Conservation (phyloP, 2,329 filamentous ascomycete species). For the Paramyrothecium sp. region DNA sequence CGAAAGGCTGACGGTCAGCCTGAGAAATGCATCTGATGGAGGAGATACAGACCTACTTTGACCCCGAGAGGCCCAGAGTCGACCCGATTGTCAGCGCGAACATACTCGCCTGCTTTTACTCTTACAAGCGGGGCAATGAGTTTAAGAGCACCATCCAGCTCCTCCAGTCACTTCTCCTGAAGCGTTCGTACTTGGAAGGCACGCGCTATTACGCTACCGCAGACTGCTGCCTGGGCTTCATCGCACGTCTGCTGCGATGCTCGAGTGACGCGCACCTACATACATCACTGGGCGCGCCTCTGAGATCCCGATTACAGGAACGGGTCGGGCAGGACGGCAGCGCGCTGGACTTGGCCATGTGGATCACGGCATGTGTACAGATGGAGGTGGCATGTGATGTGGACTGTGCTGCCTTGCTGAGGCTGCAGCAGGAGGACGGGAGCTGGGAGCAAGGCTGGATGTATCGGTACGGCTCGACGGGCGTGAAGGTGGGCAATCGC, state of each 20-base stretch:
- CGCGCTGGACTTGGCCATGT: slow-evolving; percentile 1
- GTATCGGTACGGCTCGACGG: slow-evolving; percentile 1
- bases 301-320: neutral
- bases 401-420: neutral
- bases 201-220: neutral
- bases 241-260: neutral
- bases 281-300: neutral
- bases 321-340: neutral
- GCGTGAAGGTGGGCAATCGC: neutral
- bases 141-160: neutral
- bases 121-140: neutral
- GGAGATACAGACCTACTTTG: neutral
- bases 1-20: neutral
- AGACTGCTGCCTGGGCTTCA: slow-evolving; percentile 1
- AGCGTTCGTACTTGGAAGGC: neutral
- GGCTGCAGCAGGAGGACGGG: neutral
- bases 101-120: neutral
- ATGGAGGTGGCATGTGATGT: neutral
- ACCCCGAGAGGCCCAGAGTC: neutral
- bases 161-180: neutral
- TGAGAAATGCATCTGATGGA: neutral
- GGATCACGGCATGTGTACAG: neutral
- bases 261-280: neutral
- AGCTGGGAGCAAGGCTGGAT: slow-evolving; percentile 1
- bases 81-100: slow-evolving; percentile 1